A percentile compares a stretch with the other conserved stretches of the same genome.
phyloP scores from a whole-genome alignment of 345 rosid species.

The Streptanthus diversifolius region DNA sequence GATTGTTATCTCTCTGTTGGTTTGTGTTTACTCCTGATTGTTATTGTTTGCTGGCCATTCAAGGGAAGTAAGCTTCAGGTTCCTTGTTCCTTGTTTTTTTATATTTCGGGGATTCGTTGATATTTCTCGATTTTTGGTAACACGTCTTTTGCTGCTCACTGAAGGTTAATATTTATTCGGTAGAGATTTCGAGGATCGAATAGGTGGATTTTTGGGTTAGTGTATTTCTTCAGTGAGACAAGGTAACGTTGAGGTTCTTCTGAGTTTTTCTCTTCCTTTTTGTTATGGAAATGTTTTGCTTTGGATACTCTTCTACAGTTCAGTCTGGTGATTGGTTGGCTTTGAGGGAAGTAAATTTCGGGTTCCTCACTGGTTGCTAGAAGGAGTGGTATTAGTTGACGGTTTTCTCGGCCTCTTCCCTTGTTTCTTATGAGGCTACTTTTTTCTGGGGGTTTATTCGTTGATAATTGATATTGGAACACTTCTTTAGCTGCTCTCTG shows the following conservation, averaged over 20 bases:
- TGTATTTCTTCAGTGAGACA: not conserved
- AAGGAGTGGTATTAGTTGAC: too few relatives aligned
- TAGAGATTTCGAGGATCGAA: not conserved
- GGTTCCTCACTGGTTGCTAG: not conserved
- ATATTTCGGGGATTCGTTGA: not conserved
- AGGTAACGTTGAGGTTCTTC: not conserved
- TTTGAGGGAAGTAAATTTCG: not conserved
- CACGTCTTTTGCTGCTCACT: not conserved
- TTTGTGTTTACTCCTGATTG: not conserved
- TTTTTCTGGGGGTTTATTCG: not conserved
- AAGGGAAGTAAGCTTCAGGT: not conserved
- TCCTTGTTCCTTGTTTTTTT: not conserved
- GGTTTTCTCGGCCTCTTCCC: too few relatives aligned
- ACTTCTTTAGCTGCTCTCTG: not conserved
- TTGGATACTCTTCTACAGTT: not conserved
- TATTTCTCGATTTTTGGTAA: not conserved
- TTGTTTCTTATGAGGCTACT: not conserved
- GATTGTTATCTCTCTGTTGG: not conserved
- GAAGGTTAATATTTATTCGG: not conserved
- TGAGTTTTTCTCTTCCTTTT: not conserved
- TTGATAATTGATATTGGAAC: not conserved
- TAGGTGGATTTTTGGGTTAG: not conserved
- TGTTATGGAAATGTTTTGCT: not conserved
- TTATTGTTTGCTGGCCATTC: not conserved
- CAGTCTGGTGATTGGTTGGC: not conserved